phyloP scores from a whole-genome alignment of 1,139 yeast genomes.

The Yamadazyma atmosphaerica region DNA sequence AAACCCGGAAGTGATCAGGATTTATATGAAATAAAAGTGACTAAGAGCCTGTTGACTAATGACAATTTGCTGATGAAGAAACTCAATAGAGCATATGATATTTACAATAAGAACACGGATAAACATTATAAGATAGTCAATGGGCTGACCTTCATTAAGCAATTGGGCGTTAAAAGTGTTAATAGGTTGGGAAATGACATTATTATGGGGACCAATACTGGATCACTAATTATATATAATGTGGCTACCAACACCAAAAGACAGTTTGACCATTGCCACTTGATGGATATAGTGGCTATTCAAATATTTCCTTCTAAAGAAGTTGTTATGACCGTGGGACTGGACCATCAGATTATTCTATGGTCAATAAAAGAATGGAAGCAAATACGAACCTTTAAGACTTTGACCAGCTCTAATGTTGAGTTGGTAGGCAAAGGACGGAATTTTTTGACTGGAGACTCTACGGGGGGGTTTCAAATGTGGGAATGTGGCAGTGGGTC shows the following conservation, averaged over 20 bases:
- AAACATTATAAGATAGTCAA: conserved; percentile 8
- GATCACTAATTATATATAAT: conserved; percentile 29
- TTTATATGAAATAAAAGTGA: conserved; percentile 17
- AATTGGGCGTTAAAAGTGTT: conserved; percentile 9
- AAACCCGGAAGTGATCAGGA: conserved; percentile 15
- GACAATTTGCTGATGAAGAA: background rate
- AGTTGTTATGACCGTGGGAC: conserved; percentile 55
- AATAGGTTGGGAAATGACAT: conserved; percentile 12
- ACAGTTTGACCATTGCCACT: conserved; percentile 42
- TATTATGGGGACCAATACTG: conserved; percentile 46
- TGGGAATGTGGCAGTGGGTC: conserved; percentile 71
- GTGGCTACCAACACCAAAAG: conserved; percentile 15
- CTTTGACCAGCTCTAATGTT: conserved; percentile 24
- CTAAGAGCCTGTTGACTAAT: background rate
- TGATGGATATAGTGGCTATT: conserved; percentile 33
- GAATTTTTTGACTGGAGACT: conserved; percentile 53
- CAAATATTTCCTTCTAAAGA: conserved; percentile 60
- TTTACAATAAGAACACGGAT: conserved; percentile 4
- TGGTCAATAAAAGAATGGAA: conserved; percentile 58
- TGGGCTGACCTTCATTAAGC: conserved; percentile 7
- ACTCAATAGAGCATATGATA: background rate
- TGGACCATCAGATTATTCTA: conserved; percentile 55
- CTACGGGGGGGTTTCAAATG: conserved; percentile 53
- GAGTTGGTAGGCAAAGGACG: conserved; percentile 62
- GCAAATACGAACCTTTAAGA: conserved; percentile 47